phyloP scores from a whole-genome alignment of 73 alveolate genomes.

The Paramecium sonneborni region DNA sequence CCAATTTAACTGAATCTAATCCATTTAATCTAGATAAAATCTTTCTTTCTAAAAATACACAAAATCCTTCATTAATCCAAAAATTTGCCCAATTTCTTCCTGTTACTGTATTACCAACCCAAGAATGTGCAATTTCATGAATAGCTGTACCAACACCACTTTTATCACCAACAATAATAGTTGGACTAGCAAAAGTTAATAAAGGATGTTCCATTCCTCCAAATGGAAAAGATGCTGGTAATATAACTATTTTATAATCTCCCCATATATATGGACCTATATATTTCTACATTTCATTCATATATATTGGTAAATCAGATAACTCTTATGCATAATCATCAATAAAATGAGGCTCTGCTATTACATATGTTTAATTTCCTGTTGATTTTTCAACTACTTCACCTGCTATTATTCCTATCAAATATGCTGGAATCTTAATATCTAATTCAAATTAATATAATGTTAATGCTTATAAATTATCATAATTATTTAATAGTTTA shows the following conservation, averaged over 20 bases:
- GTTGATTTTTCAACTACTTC: constrained; percentile 73
- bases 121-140: constrained; percentile 98
- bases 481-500: not conserved
- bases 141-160: constrained; percentile 89
- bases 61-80: constrained; percentile 99
- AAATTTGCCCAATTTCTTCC: constrained; percentile 94
- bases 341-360: constrained; percentile 85
- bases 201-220: constrained; percentile 99
- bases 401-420: constrained; percentile 93
- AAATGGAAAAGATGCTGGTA: constrained; percentile 98
- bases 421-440: constrained; percentile 90
- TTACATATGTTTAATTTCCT: constrained; percentile 77
- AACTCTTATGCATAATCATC: constrained; percentile 80
- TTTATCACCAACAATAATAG: constrained; percentile 97
- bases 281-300: constrained; percentile 80
- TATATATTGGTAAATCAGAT: constrained; percentile 80
- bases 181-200: constrained; percentile 96
- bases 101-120: constrained; percentile 98
- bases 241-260: constrained; percentile 86
- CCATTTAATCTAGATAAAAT: constrained; percentile 74
- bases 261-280: constrained; percentile 97
- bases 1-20: constrained; percentile 69
- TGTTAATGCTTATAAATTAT: constrained; percentile 39
- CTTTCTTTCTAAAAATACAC: constrained; percentile 89
- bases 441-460: constrained; percentile 76